These are phyloP conservation scores for Oehlia diaphana DNA, from an alignment of 192 early-diverging fungal species.

Conservation along the genomic window DNA sequence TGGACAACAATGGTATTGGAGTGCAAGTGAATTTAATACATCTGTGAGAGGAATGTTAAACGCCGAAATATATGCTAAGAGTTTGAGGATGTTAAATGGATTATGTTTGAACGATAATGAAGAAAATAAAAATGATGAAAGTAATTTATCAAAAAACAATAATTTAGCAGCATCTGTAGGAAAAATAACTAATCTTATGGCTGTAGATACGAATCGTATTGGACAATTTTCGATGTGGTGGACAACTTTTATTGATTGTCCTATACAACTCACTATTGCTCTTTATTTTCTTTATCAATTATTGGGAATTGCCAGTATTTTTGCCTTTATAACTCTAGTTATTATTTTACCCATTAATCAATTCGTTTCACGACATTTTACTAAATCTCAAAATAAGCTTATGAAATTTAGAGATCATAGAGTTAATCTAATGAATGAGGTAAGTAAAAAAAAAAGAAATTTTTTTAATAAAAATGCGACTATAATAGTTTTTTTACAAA, in stretches of 20 bases:
- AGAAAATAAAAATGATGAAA: background rate
- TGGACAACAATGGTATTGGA: constrained; percentile 11
- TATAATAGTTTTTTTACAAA: no score
- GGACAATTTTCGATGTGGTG: constrained; percentile 54
- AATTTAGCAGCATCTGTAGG: constrained; percentile 50
- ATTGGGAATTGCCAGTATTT: constrained; percentile 57
- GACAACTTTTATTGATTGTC: constrained; percentile 53
- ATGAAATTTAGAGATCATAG: constrained; percentile 66
- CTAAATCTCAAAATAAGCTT: constrained; percentile 52
- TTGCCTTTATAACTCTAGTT: constrained; percentile 41
- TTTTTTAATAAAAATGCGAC: no score
- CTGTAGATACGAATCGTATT: constrained; percentile 68
- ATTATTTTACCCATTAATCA: constrained; percentile 36
- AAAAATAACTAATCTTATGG: constrained; percentile 73
- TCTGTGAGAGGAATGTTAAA: constrained; percentile 50
- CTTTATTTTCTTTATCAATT: constrained; percentile 70
- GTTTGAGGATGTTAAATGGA: constrained; percentile 36
- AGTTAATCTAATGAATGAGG: constrained; percentile 63
- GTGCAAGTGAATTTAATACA: background rate
- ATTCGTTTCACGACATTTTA: constrained; percentile 21
- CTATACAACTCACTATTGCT: constrained; percentile 65
- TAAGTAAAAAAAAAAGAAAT: constrained; percentile 21
- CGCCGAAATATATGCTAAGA: constrained; percentile 66
- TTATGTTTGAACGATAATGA: background rate
- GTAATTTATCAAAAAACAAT: background rate